Evolutionary conservation across 768 basidiomycete genomes (phyloP).

Genomic region (Bullera alba): DNA sequence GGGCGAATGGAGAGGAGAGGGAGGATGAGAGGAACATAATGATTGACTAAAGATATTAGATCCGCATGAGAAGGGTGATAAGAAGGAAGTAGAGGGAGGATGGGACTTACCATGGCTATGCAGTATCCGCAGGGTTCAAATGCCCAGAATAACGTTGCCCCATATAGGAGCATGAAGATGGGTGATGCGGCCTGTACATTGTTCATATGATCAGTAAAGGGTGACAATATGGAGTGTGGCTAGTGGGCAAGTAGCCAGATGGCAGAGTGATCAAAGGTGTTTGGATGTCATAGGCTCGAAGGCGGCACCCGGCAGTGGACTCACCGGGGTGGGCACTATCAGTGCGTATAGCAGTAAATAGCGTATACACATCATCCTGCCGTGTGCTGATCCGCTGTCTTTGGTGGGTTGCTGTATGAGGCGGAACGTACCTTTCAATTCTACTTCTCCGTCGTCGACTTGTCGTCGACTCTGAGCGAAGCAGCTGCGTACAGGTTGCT

Average conservation of each 20-base stretch:
- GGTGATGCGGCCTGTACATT: slow-evolving; percentile 14
- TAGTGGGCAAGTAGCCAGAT: neutral
- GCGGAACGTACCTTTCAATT: neutral
- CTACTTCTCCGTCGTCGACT: neutral
- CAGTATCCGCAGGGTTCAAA: slow-evolving; percentile 25
- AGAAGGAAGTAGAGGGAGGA: neutral
- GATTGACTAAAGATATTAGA: slow-evolving; percentile 1
- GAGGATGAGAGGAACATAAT: slow-evolving; percentile 17
- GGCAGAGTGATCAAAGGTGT: neutral
- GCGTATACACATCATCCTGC: too few relatives aligned
- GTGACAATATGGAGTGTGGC: too few relatives aligned
- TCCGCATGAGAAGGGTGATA: neutral
- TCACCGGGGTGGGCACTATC: neutral
- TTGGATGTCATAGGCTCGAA: neutral
- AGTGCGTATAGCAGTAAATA: neutral
- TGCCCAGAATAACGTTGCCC: slow-evolving; percentile 11
- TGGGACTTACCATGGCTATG: slow-evolving; percentile 14
- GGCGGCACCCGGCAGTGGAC: neutral
- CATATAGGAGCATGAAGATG: slow-evolving; percentile 15
- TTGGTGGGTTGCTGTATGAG: too few relatives aligned
- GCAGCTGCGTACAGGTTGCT: neutral
- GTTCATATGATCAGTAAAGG: too few relatives aligned
- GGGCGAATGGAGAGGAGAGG: slow-evolving; percentile 16
- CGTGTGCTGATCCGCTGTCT: too few relatives aligned
- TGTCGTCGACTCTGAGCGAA: neutral